Base-by-base conservation (phyloP, 1,284 basidiomycete genomes). In the Cutaneotrichosporon cyanovorans region DNA sequence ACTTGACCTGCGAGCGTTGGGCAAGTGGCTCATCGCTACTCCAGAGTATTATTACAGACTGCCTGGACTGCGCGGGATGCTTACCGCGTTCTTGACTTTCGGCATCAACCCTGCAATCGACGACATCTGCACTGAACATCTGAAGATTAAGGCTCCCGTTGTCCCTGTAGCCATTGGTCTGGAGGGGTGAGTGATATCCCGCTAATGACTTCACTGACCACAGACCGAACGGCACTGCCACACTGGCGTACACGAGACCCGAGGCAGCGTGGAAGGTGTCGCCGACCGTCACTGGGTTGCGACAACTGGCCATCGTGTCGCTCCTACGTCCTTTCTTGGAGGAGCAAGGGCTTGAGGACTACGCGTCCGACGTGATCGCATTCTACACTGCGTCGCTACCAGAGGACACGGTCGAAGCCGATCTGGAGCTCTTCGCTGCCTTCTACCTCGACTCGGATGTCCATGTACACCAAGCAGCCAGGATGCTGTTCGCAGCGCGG, bases 341-440 rank as follows among this genome's bases (percentile, higher is more conserved):
- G 42, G 81, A 82, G 46, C 82, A 84, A 86, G 87, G 84, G 31
- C 73, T 79, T 6, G 77, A 81, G 40, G 77, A 82, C 37, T 74
- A 75, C 32, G 81, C 82, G 4, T 82, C 78, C 44, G 80, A 83
- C 3, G 78, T 87, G 12, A 81, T 84, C 51, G 77, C 82, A 0
- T 91, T 85, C 67, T 91, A 88, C 67, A 76, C 82, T 0, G 77
- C 81, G 0, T 81, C 82, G 1, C 71, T 93, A 22, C 75, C 78
- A 0, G 73, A 78, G 19, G 71, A 73, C 8, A 75, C 85, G 8
- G 73, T 80, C 47, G 68, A 80, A 5, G 84, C 89, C 0, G 83
- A 80, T 49, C 73, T 93, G 1, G 76, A 80, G 6, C 81, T 80
- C 53, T 75, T 93, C 37, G 84, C 85, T 3, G 74, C 73, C 15